These are phyloP conservation scores for Aegilops sharonensis DNA, from an alignment of 176 grass and related monocot genomes.

Conservation along the genomic window DNA sequence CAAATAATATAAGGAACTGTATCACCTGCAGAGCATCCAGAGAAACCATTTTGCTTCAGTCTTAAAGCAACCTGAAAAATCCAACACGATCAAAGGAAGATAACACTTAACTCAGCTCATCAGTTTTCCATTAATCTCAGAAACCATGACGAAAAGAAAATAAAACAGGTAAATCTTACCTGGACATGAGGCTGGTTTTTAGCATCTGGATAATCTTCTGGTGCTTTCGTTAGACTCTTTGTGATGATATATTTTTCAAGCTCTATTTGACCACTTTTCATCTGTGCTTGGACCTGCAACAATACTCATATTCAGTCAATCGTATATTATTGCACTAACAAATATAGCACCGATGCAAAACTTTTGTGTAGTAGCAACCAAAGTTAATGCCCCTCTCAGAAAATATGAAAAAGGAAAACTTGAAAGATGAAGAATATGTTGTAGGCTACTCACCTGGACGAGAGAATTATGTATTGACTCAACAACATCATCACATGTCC, in stretches of 20 bases:
- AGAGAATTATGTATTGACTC: conserved; percentile 79
- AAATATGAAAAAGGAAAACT: conserved; percentile 16
- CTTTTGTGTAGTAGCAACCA: not conserved
- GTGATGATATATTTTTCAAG: conserved; percentile 94
- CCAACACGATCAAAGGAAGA: conserved; percentile 1
- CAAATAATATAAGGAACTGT: conserved; percentile 97
- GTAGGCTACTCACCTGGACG: conserved; percentile 51
- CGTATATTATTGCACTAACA: not conserved
- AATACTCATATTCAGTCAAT: conserved; percentile 14
- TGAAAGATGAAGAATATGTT: not conserved
- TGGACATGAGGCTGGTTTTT: conserved; percentile 99
- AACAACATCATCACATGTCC: conserved; percentile 73
- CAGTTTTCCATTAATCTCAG: not conserved
- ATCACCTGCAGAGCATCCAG: conserved; percentile 82
- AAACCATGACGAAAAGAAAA: conserved; percentile 19
- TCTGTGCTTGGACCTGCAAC: conserved; percentile 87
- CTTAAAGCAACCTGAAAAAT: conserved; percentile 82
- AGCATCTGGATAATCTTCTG: conserved; percentile 95
- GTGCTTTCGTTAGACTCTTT: conserved; percentile 95
- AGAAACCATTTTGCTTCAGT: conserved; percentile 89
- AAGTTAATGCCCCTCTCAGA: not conserved
- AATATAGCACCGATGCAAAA: conserved; percentile 1
- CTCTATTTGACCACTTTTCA: conserved; percentile 86
- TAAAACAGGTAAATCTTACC: conserved; percentile 41
- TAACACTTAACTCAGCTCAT: not conserved